Conservation (phyloP, 257 asterid genomes). For the Primulina eburnea region DNA sequence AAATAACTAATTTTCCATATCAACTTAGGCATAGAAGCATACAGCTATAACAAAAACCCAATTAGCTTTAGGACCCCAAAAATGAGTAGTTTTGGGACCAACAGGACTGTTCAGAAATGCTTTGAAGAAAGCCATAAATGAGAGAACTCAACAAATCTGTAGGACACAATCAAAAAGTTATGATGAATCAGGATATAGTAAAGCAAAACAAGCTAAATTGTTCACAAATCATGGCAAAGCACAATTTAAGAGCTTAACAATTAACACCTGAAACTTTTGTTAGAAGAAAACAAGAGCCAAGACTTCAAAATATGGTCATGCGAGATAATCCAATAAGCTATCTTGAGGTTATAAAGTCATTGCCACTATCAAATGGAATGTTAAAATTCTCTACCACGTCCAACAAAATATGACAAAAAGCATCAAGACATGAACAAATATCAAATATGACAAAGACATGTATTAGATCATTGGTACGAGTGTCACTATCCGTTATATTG, state of each 20-base stretch:
- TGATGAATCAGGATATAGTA: too few relatives aligned
- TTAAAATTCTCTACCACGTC: neutral
- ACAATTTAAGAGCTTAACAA: neutral
- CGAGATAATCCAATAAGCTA: neutral
- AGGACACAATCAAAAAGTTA: neutral
- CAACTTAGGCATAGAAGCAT: conserved; percentile 24
- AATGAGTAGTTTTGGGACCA: conserved; percentile 68
- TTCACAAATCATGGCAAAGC: neutral
- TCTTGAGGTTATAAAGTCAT: neutral
- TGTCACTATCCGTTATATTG: too few relatives aligned
- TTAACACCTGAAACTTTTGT: neutral
- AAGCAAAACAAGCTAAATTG: neutral
- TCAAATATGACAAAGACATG: neutral
- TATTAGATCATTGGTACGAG: too few relatives aligned
- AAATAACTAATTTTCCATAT: neutral
- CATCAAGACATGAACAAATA: neutral
- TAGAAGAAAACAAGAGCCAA: neutral
- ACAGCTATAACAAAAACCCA: conserved; percentile 72
- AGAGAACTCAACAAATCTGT: conserved; percentile 26
- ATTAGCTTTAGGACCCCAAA: conserved; percentile 67
- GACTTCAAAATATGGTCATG: neutral
- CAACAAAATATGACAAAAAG: neutral
- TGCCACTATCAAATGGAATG: neutral
- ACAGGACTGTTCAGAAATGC: conserved; percentile 64
- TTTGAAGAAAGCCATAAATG: conserved; percentile 57